Percentiles rank a stretch among this genome's conserved stretches.
Conservation (phyloP, 2,329 filamentous ascomycete species). For the Sodiomyces alkalinus region DNA sequence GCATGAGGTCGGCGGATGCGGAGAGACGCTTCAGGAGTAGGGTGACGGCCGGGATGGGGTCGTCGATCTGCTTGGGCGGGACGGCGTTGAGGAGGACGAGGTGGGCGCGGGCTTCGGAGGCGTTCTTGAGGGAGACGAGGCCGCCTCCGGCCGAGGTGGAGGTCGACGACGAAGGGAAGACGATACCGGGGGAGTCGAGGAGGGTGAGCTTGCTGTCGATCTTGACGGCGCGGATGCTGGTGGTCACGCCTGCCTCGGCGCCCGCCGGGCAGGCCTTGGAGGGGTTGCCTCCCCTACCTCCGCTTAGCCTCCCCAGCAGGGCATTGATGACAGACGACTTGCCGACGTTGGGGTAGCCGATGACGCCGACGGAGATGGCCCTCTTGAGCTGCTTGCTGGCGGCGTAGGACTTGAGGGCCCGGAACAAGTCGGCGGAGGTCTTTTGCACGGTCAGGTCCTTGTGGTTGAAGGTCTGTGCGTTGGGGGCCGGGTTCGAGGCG, state of each 20-base stretch:
- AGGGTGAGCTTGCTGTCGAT: constrained; percentile 88
- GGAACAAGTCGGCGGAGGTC: constrained; percentile 74
- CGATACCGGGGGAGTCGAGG: constrained; percentile 86
- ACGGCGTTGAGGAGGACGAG: constrained; percentile 82
- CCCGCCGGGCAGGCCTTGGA: constrained; percentile 66
- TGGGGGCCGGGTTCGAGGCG: constrained; percentile 66
- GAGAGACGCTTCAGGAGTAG: constrained; percentile 74
- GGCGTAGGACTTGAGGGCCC: constrained; percentile 78
- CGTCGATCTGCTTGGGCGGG: constrained; percentile 85
- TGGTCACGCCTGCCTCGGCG: constrained; percentile 86
- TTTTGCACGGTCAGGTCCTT: constrained; percentile 74
- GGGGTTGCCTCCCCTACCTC: constrained; percentile 40
- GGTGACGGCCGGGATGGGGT: constrained; percentile 75
- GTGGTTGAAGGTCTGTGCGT: constrained; percentile 86
- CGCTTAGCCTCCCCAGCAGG: constrained; percentile 61
- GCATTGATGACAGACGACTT: constrained; percentile 97
- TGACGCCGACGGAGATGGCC: constrained; percentile 79
- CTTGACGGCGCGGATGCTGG: constrained; percentile 76
- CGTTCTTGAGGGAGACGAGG: constrained; percentile 39
- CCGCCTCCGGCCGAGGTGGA: constrained; percentile 19
- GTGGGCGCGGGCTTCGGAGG: constrained; percentile 63
- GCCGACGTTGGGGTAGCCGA: constrained; percentile 90
- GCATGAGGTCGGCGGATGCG: constrained; percentile 54
- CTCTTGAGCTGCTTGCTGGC: constrained; percentile 74
- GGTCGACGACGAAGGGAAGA: constrained; percentile 59